Conservation (phyloP, 345 rosid species). For the Salix dunnii region DNA sequence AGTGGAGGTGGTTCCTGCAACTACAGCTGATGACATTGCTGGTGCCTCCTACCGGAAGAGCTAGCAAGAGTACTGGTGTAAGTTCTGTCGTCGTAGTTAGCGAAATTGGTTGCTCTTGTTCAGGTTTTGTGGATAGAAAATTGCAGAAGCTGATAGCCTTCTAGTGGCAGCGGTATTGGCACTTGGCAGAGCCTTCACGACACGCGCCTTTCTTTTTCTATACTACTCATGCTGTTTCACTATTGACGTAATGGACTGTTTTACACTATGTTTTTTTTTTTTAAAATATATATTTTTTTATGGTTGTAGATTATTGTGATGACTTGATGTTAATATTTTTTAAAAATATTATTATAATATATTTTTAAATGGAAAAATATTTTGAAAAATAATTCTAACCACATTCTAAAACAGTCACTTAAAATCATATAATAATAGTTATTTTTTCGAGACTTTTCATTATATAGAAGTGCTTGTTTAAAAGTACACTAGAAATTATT, state of each 20-base stretch:
- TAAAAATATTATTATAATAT: no score
- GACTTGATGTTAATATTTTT: fast-evolving
- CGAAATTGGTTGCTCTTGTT: background rate
- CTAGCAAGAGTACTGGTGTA: background rate
- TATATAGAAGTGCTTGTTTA: no score
- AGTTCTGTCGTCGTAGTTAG: background rate
- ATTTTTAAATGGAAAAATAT: fast-evolving
- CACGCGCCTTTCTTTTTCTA: background rate
- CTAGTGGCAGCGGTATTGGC: background rate
- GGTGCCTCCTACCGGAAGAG: background rate
- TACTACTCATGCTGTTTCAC: no score
- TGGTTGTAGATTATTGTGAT: no score
- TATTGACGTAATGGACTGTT: no score
- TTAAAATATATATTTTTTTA: no score
- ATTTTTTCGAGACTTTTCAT: no score
- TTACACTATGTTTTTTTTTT: no score
- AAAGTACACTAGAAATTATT: no score
- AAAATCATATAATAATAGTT: no score
- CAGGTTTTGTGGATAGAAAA: background rate
- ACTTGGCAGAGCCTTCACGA: background rate
- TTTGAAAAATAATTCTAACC: no score
- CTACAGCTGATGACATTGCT: constrained; percentile 33
- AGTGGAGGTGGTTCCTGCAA: constrained; percentile 37
- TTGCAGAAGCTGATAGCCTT: constrained; percentile 14
- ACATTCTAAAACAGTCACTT: no score